These are phyloP conservation scores for Volvox africanus DNA, from an alignment of 139 green algal species.

Conservation along the genomic window DNA sequence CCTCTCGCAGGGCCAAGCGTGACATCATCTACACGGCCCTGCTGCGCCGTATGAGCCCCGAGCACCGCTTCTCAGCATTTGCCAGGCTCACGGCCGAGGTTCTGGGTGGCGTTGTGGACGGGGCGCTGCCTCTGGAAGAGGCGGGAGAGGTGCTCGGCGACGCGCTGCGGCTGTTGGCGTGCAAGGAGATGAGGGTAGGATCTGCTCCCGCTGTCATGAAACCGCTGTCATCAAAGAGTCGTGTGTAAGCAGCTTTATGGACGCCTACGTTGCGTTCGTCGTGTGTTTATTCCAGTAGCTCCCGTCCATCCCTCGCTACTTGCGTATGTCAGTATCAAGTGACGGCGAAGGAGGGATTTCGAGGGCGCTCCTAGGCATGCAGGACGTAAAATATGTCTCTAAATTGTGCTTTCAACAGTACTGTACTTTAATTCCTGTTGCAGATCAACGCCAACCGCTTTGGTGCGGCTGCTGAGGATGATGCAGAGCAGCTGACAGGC, in stretches of 20 bases:
- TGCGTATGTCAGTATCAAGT: too few species aligned
- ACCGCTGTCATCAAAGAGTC: too few species aligned
- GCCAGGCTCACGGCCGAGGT: slow-evolving; percentile 82
- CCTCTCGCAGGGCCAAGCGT: slow-evolving; percentile 52
- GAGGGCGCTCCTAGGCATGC: too few species aligned
- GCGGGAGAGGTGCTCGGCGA: slow-evolving; percentile 83
- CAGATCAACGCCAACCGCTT: slow-evolving; percentile 59
- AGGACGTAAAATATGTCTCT: too few species aligned
- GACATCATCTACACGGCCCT: slow-evolving; percentile 74
- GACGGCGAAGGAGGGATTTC: too few species aligned
- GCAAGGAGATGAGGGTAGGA: slow-evolving; percentile 80
- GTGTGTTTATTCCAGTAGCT: too few species aligned
- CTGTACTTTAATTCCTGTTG: too few species aligned
- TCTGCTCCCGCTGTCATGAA: too few species aligned
- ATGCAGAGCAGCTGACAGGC: slow-evolving; percentile 4
- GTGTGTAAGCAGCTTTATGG: too few species aligned
- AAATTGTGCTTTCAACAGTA: too few species aligned
- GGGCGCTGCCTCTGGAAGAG: slow-evolving; percentile 74
- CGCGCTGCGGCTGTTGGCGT: slow-evolving; percentile 79
- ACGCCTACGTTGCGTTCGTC: too few species aligned
- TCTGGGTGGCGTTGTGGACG: slow-evolving; percentile 80
- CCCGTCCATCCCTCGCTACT: too few species aligned
- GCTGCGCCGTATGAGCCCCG: slow-evolving; percentile 82
- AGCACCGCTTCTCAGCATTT: slow-evolving; percentile 85
- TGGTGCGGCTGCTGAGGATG: slow-evolving; percentile 62